phyloP scores from a whole-genome alignment of 148 eudicot species.

The Dysphania ambrosioides region DNA sequence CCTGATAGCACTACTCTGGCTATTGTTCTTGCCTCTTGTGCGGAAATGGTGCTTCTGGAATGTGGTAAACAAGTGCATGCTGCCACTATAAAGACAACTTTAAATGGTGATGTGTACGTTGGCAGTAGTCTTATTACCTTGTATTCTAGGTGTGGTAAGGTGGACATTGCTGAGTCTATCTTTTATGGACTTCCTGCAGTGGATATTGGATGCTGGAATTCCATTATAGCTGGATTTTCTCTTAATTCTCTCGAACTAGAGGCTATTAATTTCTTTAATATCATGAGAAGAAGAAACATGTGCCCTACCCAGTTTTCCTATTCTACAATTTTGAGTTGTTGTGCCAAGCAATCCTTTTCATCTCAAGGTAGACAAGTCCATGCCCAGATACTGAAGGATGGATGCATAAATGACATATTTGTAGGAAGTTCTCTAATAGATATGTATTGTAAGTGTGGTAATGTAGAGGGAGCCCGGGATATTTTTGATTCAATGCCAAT shows the following conservation, averaged over 20 bases:
- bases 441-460: slow-evolving; percentile 77
- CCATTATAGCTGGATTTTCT: slow-evolving; percentile 64
- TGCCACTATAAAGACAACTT: slow-evolving; percentile 37
- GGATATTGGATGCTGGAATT: slow-evolving; percentile 75
- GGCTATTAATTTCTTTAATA: slow-evolving; percentile 51
- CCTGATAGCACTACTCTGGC: slow-evolving; percentile 69
- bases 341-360: slow-evolving; percentile 49
- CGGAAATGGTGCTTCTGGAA: slow-evolving; percentile 48
- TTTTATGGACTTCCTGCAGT: slow-evolving; percentile 42
- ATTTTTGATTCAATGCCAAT: slow-evolving; percentile 48
- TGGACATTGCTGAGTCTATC: slow-evolving; percentile 43
- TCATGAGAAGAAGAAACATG: slow-evolving; percentile 50
- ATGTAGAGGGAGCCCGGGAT: slow-evolving; percentile 41
- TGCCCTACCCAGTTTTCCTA: slow-evolving; percentile 57
- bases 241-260: slow-evolving; percentile 42
- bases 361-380: slow-evolving; percentile 67
- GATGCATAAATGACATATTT: slow-evolving; percentile 44
- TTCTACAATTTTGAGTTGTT: slow-evolving; percentile 54
- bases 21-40: slow-evolving; percentile 58
- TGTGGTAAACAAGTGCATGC: slow-evolving; percentile 69
- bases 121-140: slow-evolving; percentile 71
- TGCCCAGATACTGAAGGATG: slow-evolving; percentile 48
- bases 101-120: slow-evolving; percentile 46
- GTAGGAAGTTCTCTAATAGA: slow-evolving; percentile 68
- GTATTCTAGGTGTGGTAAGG: slow-evolving; percentile 54